Conservation (phyloP, 2,329 filamentous ascomycete genomes). For the Lachnellula cervina region DNA sequence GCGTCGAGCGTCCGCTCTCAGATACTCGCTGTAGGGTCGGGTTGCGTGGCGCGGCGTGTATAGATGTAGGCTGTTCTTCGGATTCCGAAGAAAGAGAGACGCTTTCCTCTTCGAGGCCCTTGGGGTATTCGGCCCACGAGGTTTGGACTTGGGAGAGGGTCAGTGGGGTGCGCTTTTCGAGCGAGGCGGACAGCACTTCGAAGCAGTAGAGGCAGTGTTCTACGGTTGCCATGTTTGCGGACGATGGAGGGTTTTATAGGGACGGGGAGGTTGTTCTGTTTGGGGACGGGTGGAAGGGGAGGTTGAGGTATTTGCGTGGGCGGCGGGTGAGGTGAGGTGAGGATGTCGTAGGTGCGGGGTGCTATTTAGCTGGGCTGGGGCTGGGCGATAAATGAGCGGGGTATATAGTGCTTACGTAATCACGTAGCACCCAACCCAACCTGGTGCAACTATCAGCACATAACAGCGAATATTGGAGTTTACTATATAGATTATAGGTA, state of each 20-base stretch:
- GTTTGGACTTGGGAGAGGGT: slow-evolving; percentile 64
- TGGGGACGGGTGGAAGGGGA: not conserved
- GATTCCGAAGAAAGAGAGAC: not conserved
- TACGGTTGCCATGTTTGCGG: slow-evolving; percentile 66
- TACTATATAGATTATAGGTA: too few relatives aligned
- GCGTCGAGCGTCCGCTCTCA: slow-evolving; percentile 17
- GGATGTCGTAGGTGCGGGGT: not conserved
- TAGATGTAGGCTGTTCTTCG: not conserved
- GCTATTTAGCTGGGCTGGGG: not conserved
- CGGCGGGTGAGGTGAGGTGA: not conserved
- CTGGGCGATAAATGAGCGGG: not conserved
- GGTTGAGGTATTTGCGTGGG: not conserved
- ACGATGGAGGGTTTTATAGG: not conserved
- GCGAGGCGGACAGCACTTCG: slow-evolving; percentile 73
- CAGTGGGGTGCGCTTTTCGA: slow-evolving; percentile 64
- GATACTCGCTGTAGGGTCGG: slow-evolving; percentile 17
- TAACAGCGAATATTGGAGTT: too few relatives aligned
- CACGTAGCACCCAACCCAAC: not conserved
- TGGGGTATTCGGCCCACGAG: slow-evolving; percentile 46
- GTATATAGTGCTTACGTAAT: not conserved
- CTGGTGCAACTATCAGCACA: too few relatives aligned
- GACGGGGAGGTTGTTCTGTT: not conserved
- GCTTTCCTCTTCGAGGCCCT: slow-evolving; percentile 29
- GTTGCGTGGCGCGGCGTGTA: slow-evolving; percentile 7
- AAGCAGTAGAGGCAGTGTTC: slow-evolving; percentile 93